Evolutionary conservation across 768 basidiomycete genomes (phyloP).

Genomic region (Lactarius hatsudake): DNA sequence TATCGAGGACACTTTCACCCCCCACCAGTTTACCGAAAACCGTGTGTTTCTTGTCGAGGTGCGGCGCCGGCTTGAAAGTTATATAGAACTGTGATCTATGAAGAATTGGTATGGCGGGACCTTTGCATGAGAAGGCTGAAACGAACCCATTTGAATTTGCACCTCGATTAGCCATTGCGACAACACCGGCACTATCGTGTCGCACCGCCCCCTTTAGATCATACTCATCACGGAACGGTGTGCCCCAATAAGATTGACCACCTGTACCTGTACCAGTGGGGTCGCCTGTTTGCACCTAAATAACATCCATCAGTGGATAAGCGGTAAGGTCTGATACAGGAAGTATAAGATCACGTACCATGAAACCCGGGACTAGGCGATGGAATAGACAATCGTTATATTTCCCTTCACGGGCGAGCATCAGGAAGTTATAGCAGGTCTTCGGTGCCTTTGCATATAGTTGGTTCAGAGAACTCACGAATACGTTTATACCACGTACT

Average conservation of each 20-base stretch:
- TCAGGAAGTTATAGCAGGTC: slow-evolving; percentile 97
- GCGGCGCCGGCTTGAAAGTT: slow-evolving; percentile 77
- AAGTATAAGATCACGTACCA: slow-evolving; percentile 51
- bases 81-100: slow-evolving; percentile 88
- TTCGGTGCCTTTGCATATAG: slow-evolving; percentile 72
- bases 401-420: slow-evolving; percentile 86
- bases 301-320: slow-evolving; percentile 12
- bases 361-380: slow-evolving; percentile 89
- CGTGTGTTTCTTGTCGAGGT: slow-evolving; percentile 91
- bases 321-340: slow-evolving; percentile 11
- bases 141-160: slow-evolving; percentile 80
- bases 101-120: slow-evolving; percentile 8
- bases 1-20: slow-evolving; percentile 85
- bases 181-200: slow-evolving; percentile 77
- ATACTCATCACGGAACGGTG: slow-evolving; percentile 93
- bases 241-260: slow-evolving; percentile 92
- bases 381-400: slow-evolving; percentile 92
- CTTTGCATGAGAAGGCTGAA: slow-evolving; percentile 8
- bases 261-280: slow-evolving; percentile 95
- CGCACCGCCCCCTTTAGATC: slow-evolving; percentile 85
- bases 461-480: slow-evolving; percentile 7
- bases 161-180: slow-evolving; percentile 97
- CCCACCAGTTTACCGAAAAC: slow-evolving; percentile 98
- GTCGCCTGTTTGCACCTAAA: slow-evolving; percentile 94
- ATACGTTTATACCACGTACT: slow-evolving; percentile 38